phyloP scores from a whole-genome alignment of 2,329 filamentous ascomycete genomes.

The Alternaria arborescens region DNA sequence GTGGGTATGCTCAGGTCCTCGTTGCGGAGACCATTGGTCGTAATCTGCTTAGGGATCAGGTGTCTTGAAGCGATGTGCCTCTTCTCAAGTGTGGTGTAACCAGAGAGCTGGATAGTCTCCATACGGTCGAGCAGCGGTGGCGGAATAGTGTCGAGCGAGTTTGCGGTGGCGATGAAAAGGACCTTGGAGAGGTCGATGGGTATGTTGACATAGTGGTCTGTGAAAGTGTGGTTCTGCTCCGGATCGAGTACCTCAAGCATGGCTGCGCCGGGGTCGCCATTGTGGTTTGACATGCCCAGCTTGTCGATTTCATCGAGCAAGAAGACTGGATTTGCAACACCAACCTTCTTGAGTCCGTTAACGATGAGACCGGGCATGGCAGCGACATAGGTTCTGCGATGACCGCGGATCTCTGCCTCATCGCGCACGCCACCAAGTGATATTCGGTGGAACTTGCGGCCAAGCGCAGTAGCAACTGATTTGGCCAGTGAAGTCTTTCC shows the following conservation, averaged over 20 bases:
- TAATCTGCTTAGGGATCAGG: constrained; percentile 95
- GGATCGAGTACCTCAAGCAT: constrained; percentile 98
- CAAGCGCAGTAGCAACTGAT: constrained; percentile 89
- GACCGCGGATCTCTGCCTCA: constrained; percentile 95
- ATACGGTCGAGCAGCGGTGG: constrained; percentile 94
- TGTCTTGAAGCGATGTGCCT: constrained; percentile 92
- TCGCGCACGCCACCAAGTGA: constrained; percentile 95
- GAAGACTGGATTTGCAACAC: constrained; percentile 94
- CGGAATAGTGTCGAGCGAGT: constrained; percentile 92
- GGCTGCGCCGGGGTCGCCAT: constrained; percentile 93
- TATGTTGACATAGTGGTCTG: constrained; percentile 95
- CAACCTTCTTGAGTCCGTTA: constrained; percentile 92
- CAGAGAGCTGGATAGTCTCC: constrained; percentile 92
- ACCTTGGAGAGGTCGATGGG: constrained; percentile 96
- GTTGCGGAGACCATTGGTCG: constrained; percentile 81
- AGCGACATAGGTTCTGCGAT: constrained; percentile 94
- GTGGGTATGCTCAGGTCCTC: constrained; percentile 80
- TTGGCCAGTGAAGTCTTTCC: constrained; percentile 96
- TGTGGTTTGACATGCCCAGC: constrained; percentile 86
- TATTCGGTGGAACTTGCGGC: constrained; percentile 95
- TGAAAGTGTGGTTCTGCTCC: constrained; percentile 94
- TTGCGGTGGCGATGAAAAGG: constrained; percentile 96
- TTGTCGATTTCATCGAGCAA: constrained; percentile 98
- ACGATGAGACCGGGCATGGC: constrained; percentile 98
- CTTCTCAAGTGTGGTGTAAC: constrained; percentile 97